A percentile compares a stretch with the other conserved stretches of the same genome.
Conservation (phyloP, 345 rosid genomes). For the Gossypium turneri region DNA sequence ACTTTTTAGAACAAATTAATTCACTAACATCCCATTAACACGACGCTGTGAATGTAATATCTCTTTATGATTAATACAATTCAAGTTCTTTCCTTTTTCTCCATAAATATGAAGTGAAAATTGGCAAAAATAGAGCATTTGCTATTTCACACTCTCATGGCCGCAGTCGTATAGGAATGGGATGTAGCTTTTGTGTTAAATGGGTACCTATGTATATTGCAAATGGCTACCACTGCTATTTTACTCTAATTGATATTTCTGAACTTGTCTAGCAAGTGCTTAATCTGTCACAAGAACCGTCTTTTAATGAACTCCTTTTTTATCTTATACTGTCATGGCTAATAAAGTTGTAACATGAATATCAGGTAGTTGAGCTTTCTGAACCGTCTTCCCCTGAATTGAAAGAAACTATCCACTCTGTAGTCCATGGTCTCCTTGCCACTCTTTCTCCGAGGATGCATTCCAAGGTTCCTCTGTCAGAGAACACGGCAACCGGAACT, state of each 20-base stretch:
- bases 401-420: slow-evolving; percentile 71
- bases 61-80: neutral
- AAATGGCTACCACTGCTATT: neutral
- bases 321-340: slow-evolving; percentile 3
- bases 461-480: slow-evolving; percentile 63
- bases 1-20: neutral
- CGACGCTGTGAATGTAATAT: neutral
- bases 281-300: slow-evolving; percentile 1
- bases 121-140: neutral
- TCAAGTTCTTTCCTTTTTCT: neutral
- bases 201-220: neutral
- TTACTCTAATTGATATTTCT: neutral
- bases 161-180: neutral
- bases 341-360: slow-evolving; percentile 12
- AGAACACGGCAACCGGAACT: slow-evolving; percentile 41
- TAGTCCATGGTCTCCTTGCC: slow-evolving; percentile 90
- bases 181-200: neutral
- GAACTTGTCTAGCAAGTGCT: neutral
- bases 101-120: neutral
- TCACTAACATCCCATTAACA: neutral
- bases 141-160: neutral
- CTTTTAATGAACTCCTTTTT: neutral
- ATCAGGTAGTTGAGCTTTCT: slow-evolving; percentile 88
- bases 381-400: slow-evolving; percentile 79
- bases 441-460: slow-evolving; percentile 90